phyloP scores from a whole-genome alignment of 192 early-diverging fungal species.

The Oehlia diaphana region DNA sequence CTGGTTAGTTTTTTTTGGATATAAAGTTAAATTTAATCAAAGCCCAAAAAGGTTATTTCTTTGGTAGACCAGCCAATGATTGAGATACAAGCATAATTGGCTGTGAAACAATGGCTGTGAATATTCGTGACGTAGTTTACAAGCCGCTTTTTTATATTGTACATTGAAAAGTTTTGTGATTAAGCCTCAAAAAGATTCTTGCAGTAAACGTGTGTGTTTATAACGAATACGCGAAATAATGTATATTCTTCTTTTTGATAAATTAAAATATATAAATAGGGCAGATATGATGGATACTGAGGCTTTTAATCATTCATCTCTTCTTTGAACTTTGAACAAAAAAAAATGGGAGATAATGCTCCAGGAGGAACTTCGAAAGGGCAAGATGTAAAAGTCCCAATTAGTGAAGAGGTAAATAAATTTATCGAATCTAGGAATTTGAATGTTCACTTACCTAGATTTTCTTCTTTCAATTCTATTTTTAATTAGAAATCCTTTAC shows the following conservation, averaged over 20 bases:
- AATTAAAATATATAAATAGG: background rate
- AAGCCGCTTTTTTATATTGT: background rate
- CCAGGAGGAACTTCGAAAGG: too few species aligned
- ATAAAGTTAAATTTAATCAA: too few species aligned
- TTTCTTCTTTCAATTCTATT: background rate
- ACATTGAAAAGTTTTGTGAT: background rate
- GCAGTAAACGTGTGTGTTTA: background rate
- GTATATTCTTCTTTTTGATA: too few species aligned
- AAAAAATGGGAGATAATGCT: too few species aligned
- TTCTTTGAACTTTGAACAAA: too few species aligned
- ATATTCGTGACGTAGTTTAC: background rate
- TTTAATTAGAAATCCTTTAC: background rate
- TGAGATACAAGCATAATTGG: background rate
- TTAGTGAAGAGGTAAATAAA: too few species aligned
- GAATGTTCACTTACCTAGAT: too few species aligned
- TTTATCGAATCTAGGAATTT: too few species aligned
- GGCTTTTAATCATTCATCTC: background rate
- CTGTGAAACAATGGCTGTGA: background rate
- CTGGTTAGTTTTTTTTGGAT: too few species aligned
- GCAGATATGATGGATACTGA: background rate
- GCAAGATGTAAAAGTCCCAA: too few species aligned
- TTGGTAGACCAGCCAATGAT: background rate
- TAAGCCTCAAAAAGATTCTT: background rate
- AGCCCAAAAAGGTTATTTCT: too few species aligned
- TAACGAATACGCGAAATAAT: background rate